phyloP scores from a whole-genome alignment of 2,329 filamentous ascomycete genomes.

The Fulvia fulva region DNA sequence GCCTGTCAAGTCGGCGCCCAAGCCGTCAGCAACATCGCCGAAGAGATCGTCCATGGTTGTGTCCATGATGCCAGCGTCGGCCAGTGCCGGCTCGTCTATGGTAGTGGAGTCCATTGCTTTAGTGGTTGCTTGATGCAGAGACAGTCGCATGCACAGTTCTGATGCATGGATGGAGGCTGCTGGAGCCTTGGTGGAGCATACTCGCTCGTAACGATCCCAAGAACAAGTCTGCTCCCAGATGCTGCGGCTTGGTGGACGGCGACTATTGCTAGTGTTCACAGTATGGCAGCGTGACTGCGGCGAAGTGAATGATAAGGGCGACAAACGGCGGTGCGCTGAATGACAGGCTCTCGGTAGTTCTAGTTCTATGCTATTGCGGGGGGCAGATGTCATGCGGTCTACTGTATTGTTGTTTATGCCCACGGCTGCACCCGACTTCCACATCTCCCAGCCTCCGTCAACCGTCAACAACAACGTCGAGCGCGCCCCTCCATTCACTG shows the following conservation, averaged over 20 bases:
- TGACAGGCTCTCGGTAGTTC: too few relatives aligned
- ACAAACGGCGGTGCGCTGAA: background rate
- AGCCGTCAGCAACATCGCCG: conserved; percentile 55
- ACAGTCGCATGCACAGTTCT: background rate
- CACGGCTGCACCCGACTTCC: background rate
- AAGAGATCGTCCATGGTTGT: conserved; percentile 64
- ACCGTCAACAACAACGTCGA: background rate
- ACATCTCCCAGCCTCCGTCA: background rate
- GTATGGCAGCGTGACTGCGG: background rate
- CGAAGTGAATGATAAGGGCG: background rate
- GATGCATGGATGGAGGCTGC: background rate
- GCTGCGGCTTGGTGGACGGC: too few relatives aligned
- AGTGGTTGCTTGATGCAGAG: background rate
- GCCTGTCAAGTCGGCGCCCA: conserved; percentile 24
- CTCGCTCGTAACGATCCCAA: background rate
- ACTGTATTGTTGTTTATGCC: background rate
- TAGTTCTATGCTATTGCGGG: background rate
- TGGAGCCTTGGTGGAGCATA: background rate
- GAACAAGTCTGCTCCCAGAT: too few relatives aligned
- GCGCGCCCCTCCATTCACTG: background rate
- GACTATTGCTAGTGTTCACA: too few relatives aligned
- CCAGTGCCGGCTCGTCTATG: conserved; percentile 20
- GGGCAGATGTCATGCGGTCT: background rate
- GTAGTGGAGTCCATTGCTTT: conserved; percentile 13
- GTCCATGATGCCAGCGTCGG: conserved; percentile 25